Base-by-base conservation (phyloP, 2,329 filamentous ascomycete species). In the Alternaria brassicicola region DNA sequence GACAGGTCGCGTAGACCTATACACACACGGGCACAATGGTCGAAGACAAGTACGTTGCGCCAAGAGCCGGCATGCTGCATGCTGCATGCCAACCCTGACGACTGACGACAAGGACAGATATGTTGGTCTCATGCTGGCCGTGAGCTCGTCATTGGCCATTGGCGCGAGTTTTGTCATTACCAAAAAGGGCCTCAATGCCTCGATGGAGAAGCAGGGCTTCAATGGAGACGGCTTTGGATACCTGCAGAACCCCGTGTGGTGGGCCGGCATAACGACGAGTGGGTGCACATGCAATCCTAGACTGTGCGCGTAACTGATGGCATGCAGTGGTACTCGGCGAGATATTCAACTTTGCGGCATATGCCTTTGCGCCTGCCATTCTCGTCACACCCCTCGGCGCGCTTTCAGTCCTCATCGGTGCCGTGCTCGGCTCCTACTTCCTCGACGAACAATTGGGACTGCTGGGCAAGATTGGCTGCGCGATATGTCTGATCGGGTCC, bases 311-410 rank as follows among this genome's bases (percentile, higher is more conserved):
- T 23, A 30, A 38, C 72, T 76, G 55, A 66, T 56, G 41, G 48
- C 58, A 49, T 52, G 53, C 71, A 96, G 92, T 99, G 86, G 90
- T 93, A 60, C 80, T 96, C 42, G 95, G 95, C 74, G 95, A 99
- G 80, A 83, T 97, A 57, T 96, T 93, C 80, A 99, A 99, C 79
- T 99, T 99, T 76, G 93, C 93, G 49, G 95, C 95, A 62, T 99
- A 99, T 77, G 95, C 95, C 7, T 99, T 98, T 79, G 95, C 95
- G 66, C 95, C 95, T 38, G 96, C 95, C n/a, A 99, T 99, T 78
- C 85, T 99, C 52, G 95, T 99, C 38, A 99, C 95, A 5, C 95
- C 95, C 25, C 83, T 99, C 23, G 95, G 95, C 61, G 95, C 95
- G 55, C 84, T 99, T 62, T 95, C 92, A 74, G 96, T 99, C 57